Evolutionary conservation across 306 rosid species (phyloP), one percentile per base, ranked within the genome.

Genomic region (Lathyrus sativus): DNA sequence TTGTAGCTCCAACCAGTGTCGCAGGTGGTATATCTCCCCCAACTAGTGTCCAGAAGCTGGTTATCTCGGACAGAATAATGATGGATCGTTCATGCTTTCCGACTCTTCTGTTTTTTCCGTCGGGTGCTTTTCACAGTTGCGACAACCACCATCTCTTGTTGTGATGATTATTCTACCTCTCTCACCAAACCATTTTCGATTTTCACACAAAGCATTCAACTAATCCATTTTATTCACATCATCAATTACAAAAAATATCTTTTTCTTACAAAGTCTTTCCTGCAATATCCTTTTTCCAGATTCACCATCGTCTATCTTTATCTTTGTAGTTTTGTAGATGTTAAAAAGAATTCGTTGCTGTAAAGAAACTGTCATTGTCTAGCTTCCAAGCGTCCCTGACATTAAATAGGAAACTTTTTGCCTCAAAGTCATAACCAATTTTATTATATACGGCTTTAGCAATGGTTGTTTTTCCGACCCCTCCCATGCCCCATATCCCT

Each of bases 401-500:
- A 49, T 62, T 26, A 9, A 29, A 7, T 0, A 72, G 76, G 54
- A 62, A 72, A 12, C 70, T 19, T 1, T 10, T 26, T 13, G 28
- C 41, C 12, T 24, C 68, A 49, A 61, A 49, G 0, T n/a, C 7
- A 3, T 22, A 14, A 4, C 11, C 5, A 11, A 48, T 22, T 61
- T 59, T 4, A 11, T 48, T 66, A 46, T 66, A 66, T 5, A 18
- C 6, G 3, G 59, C 46, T 31, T 66, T 66, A 11, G 59, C 61
- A 26, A 55, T 26, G 1, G 61, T 55, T 22, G 61, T 55, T 55
- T 55, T 46, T 7, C 51, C 51, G 3, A 46, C 6, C 15, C 51
- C 55, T 49, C 55, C 55, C 55, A 49, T 49, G 60, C 74, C 79
- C 75, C 75, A 76, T 11, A 76, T 61, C 15, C 80, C 80, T 5